Evolutionary conservation across 1,284 basidiomycete species (phyloP).

Genomic region (Blastosporella zonata): DNA sequence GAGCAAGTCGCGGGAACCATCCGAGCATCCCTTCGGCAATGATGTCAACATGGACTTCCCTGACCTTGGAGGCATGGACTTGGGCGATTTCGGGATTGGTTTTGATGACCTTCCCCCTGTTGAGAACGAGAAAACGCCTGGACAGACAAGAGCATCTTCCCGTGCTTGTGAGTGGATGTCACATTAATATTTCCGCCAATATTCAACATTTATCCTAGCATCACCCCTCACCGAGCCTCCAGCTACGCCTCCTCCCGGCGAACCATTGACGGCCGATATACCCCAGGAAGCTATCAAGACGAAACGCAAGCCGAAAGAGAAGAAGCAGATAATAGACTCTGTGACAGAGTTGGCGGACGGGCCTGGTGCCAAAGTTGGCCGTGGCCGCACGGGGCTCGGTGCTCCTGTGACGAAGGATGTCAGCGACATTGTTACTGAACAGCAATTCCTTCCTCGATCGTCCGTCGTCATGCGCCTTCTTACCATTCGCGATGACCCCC

Average conservation of each 20-base stretch:
- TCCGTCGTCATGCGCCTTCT: slow-evolving; percentile 78
- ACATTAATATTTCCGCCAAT: background rate
- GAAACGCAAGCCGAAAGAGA: slow-evolving; percentile 60
- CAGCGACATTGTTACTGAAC: slow-evolving; percentile 72
- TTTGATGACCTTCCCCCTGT: slow-evolving; percentile 54
- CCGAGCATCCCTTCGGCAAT: slow-evolving; percentile 59
- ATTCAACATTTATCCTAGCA: slow-evolving; percentile 39
- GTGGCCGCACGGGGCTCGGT: slow-evolving; percentile 54
- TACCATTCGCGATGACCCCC: slow-evolving; percentile 82
- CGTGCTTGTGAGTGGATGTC: slow-evolving; percentile 59
- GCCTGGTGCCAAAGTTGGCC: slow-evolving; percentile 51
- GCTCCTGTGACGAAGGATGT: slow-evolving; percentile 63
- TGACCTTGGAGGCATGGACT: slow-evolving; percentile 55
- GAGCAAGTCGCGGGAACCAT: slow-evolving; percentile 56
- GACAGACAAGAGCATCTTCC: slow-evolving; percentile 56
- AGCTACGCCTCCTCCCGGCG: slow-evolving; percentile 60
- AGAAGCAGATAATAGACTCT: slow-evolving; percentile 79
- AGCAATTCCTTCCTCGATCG: slow-evolving; percentile 82
- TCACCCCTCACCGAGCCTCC: slow-evolving; percentile 74
- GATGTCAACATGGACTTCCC: slow-evolving; percentile 60
- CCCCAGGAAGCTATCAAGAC: slow-evolving; percentile 34
- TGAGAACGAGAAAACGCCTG: slow-evolving; percentile 51
- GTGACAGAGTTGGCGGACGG: slow-evolving; percentile 82
- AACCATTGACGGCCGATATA: slow-evolving; percentile 16
- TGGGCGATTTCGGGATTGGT: slow-evolving; percentile 67